phyloP scores from a whole-genome alignment of 164 flowering plant species.

The Brasenia schreberi region DNA sequence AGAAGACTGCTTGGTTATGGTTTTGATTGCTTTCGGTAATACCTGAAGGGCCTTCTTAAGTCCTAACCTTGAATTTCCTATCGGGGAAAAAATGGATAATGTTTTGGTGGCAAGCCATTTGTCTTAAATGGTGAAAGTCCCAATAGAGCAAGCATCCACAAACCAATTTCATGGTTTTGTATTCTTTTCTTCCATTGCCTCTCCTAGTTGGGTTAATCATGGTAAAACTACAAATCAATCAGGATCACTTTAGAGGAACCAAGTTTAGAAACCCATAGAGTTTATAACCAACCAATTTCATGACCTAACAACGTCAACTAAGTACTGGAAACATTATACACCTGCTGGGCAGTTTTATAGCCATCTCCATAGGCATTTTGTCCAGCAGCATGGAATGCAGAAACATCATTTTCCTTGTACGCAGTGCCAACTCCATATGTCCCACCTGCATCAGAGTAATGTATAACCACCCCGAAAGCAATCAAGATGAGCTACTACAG shows the following conservation, averaged over 20 bases:
- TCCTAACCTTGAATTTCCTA: no score
- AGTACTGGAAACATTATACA: conserved; percentile 12
- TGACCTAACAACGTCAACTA: not conserved
- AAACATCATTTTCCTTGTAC: conserved; percentile 39
- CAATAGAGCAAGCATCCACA: not conserved
- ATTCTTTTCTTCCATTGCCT: not conserved
- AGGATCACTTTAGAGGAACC: not conserved
- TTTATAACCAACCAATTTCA: not conserved
- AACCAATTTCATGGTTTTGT: not conserved
- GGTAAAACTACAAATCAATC: not conserved
- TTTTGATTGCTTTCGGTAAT: no score
- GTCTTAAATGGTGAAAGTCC: no score
- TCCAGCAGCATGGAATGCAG: conserved; percentile 28
- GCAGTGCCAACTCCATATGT: conserved; percentile 42
- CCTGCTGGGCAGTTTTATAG: conserved; percentile 50
- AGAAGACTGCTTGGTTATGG: no score
- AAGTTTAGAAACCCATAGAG: not conserved
- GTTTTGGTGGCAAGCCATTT: not conserved
- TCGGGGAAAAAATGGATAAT: no score
- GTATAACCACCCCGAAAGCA: not conserved
- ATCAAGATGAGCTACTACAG: not conserved
- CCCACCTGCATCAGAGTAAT: conserved; percentile 23
- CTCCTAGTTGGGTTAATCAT: no score
- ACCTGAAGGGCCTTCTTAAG: no score
- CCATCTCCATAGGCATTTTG: conserved; percentile 52